phyloP scores from a whole-genome alignment of 306 rosid species.

The Quercus variabilis region DNA sequence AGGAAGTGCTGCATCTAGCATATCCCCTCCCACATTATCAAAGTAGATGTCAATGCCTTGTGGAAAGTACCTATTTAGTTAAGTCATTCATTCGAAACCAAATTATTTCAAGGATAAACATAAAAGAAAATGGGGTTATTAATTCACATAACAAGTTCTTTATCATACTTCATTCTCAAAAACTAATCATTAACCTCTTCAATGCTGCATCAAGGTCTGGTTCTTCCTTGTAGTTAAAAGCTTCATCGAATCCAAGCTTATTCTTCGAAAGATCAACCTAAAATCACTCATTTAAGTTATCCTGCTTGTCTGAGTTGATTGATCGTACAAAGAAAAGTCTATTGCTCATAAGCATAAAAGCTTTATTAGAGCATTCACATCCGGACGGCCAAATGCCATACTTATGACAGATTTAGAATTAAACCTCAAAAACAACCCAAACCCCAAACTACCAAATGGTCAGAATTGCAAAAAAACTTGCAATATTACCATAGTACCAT shows the following conservation, averaged over 20 bases:
- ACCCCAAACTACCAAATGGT: too few relatives aligned
- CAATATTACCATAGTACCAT: too few relatives aligned
- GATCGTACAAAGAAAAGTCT: conserved; percentile 26
- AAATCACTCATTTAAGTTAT: neutral
- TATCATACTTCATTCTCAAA: neutral
- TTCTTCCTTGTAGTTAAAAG: conserved; percentile 28
- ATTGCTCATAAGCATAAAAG: conserved; percentile 34
- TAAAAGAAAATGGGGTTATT: neutral
- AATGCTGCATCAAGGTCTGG: conserved; percentile 4
- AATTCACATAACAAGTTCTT: neutral
- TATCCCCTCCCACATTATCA: conserved; percentile 74
- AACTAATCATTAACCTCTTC: conserved; percentile 9
- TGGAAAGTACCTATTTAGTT: conserved; percentile 39
- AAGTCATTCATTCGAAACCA: neutral
- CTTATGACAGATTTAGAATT: too few relatives aligned
- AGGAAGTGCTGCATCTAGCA: conserved; percentile 54
- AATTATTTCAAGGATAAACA: neutral
- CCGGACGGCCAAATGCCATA: too few relatives aligned
- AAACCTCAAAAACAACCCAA: too few relatives aligned
- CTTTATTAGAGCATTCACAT: neutral
- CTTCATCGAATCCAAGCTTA: conserved; percentile 46
- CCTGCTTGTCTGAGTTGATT: neutral
- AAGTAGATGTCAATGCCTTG: conserved; percentile 72
- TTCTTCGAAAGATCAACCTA: conserved; percentile 49
- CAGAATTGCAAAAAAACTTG: too few relatives aligned